Percentiles rank a stretch among this genome's conserved stretches.
Evolutionary conservation across 192 early-diverging fungal species (phyloP).

Genomic region (Mortierella antarctica): DNA sequence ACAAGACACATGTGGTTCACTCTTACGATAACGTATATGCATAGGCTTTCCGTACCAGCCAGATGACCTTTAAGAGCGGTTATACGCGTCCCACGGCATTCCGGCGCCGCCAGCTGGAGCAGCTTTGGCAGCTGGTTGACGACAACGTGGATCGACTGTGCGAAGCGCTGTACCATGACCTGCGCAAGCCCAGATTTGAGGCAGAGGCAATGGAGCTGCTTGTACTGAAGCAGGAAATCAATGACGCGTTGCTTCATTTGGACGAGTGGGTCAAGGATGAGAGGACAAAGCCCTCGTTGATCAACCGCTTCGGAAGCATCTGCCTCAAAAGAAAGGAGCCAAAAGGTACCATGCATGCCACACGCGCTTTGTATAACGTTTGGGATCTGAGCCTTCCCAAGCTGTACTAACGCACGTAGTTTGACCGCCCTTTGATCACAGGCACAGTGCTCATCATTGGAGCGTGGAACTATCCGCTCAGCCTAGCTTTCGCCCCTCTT

Average conservation of each 20-base stretch:
- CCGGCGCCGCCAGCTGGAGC: slow-evolving; percentile 69
- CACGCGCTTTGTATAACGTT: no score
- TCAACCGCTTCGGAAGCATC: slow-evolving; percentile 58
- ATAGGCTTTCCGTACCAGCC: slow-evolving; percentile 25
- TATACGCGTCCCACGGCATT: slow-evolving; percentile 54
- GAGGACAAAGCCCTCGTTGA: slow-evolving; percentile 44
- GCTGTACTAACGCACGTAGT: no score
- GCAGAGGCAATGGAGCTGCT: slow-evolving; percentile 66
- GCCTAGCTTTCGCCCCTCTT: slow-evolving; percentile 76
- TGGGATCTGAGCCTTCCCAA: no score
- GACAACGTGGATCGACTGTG: slow-evolving; percentile 65
- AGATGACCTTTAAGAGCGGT: slow-evolving; percentile 36
- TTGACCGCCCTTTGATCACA: slow-evolving; percentile 53
- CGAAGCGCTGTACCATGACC: slow-evolving; percentile 67
- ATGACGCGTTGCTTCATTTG: slow-evolving; percentile 61
- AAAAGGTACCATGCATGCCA: slow-evolving; percentile 64
- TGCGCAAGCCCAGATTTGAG: slow-evolving; percentile 66
- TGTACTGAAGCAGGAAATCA: slow-evolving; percentile 54
- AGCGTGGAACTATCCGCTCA: slow-evolving; percentile 68
- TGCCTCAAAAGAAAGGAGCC: slow-evolving; percentile 75
- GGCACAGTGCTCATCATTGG: slow-evolving; percentile 48
- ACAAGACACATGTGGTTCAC: no score
- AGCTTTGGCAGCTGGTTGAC: slow-evolving; percentile 66
- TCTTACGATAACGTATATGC: no score
- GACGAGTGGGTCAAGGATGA: slow-evolving; percentile 67